Base-by-base conservation (phyloP, 805 yeast genomes). In the Yamadazyma tumulicola region DNA sequence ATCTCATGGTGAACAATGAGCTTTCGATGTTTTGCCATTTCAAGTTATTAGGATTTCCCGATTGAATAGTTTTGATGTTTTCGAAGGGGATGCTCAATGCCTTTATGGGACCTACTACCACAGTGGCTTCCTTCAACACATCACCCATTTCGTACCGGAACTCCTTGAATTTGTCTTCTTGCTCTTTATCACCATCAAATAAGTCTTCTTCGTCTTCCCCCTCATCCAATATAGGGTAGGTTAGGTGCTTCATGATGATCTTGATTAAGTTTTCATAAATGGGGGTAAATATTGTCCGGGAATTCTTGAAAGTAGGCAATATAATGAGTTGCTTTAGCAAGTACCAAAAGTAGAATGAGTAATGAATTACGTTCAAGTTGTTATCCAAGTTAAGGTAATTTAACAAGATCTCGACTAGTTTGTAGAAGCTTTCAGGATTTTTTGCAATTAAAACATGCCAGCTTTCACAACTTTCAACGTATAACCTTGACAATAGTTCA, bases 121-220 rank as follows among this genome's bases (percentile, higher is more conserved):
- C 85, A 48, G 97, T 85, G 64, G 97, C 88, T 54, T 88, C 95
- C 54, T 94, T 94, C 42, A 93, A 64, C n/a, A 91, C 96, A 56
- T 93, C 97, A 24, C 97, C 97, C 85, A 93, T 85, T 37, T 87
- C 96, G 59, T 93, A 93, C 51, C 99, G 74, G 61, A 91, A 93
- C 39, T 87, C 94, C 51, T 85, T 80, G 57, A 93, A 93, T 57
- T 87, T 85, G 53, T 94, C 98, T 53, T 88, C 95, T 36, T 77
- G 83, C 54, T 87, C 96, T 45, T 67, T 71, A 50, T 85, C 87
- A 18, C 69, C 69, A 17, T 71, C 70, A 49, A 91, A 91, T 13
- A 79, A 53, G 24, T 51, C 45, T 35, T 51, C 45, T 21, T 49
- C 47, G 19, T 8, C 14, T 12, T 25, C 12, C 5, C 8, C 22